Percentiles rank a stretch among this genome's conserved stretches.
Evolutionary conservation across 345 rosid genomes (phyloP).

Genomic region (Boechera retrofracta): DNA sequence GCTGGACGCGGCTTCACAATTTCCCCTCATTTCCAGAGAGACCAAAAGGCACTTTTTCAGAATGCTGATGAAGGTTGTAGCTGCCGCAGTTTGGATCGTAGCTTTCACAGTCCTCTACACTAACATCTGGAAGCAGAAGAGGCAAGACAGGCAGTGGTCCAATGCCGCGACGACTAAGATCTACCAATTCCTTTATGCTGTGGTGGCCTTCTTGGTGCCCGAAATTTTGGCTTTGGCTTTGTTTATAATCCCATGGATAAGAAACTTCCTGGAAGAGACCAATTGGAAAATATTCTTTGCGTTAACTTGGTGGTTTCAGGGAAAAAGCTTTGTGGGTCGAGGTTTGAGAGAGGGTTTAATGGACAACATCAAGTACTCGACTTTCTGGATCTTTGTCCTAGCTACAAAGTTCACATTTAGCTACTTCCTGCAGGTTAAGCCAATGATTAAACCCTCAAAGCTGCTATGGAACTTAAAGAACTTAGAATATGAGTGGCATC

Average conservation of each 20-base stretch:
- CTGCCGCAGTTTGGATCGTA: slow-evolving; percentile 73
- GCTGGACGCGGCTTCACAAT: slow-evolving; percentile 74
- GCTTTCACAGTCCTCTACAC: slow-evolving; percentile 68
- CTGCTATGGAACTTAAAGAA: slow-evolving; percentile 49
- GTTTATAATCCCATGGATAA: slow-evolving; percentile 84
- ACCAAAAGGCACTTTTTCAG: slow-evolving; percentile 72
- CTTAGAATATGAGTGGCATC: slow-evolving; percentile 74
- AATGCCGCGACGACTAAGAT: slow-evolving; percentile 53
- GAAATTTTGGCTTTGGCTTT: slow-evolving; percentile 81
- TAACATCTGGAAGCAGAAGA: slow-evolving; percentile 78
- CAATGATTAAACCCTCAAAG: slow-evolving; percentile 77
- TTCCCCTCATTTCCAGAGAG: slow-evolving; percentile 74
- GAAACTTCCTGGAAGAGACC: slow-evolving; percentile 87
- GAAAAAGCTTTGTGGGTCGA: slow-evolving; percentile 78
- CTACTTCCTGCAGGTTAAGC: slow-evolving; percentile 85
- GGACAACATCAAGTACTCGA: slow-evolving; percentile 74
- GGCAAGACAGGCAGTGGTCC: slow-evolving; percentile 61
- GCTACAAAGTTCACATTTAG: slow-evolving; percentile 85
- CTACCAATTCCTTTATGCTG: slow-evolving; percentile 66
- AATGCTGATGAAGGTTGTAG: slow-evolving; percentile 73
- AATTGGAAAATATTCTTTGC: slow-evolving; percentile 80
- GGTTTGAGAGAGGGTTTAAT: slow-evolving; percentile 86
- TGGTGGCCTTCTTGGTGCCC: slow-evolving; percentile 66
- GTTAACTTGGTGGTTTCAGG: slow-evolving; percentile 84
- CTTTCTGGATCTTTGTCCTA: slow-evolving; percentile 82